Base-by-base conservation (phyloP, 495 filamentous ascomycete genomes). In the Pyrenula aspistea region DNA sequence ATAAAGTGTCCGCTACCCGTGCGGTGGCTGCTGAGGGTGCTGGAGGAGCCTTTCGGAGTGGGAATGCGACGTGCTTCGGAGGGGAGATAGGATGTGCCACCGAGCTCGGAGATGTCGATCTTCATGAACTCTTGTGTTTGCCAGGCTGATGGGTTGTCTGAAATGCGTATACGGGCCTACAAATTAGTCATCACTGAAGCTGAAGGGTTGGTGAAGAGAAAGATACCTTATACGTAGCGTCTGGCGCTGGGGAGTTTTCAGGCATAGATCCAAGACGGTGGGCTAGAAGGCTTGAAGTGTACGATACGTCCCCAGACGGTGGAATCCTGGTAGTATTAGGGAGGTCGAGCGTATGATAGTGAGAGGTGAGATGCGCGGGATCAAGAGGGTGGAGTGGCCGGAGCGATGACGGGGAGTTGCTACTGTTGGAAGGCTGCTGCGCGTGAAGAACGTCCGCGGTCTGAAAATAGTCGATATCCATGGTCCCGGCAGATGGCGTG, bases 51-150 rank as follows among this genome's bases (percentile, higher is more conserved):
- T 52, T 19, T 20, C 8, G 80, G 64, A 1, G 64, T 67, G 24
- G 31, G 49, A 25, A 65, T 57, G 22, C 62, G 49, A 25, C 58
- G 51, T 25, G 64, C 64, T 22, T 67, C 64, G 1, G 63, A 65
- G 12, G 64, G 64, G 1, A 67, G 58, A 25, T 64, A 65, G 0
- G 48, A 59, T 24, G 63, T 52, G 19, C 50, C 50, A 19, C 50
- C 50, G 8, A 8, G 8, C 10, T 21, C 22, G 50, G 50, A 52
- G 50, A 52, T 52, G 50, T 52, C 50, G 19, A 52, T 52, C 22
- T 52, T 52, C 19, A 52, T 21, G 50, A 52, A 52, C 19, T 52
- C 50, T 24, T 52, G 19, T 8, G 50, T 52, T 19, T 52, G 31
- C 31, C 31, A 42, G 4, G 31, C 31, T 8, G 31, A 15, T 4